Evolutionary conservation across 345 rosid species (phyloP).

Genomic region (Salix arbutifolia): DNA sequence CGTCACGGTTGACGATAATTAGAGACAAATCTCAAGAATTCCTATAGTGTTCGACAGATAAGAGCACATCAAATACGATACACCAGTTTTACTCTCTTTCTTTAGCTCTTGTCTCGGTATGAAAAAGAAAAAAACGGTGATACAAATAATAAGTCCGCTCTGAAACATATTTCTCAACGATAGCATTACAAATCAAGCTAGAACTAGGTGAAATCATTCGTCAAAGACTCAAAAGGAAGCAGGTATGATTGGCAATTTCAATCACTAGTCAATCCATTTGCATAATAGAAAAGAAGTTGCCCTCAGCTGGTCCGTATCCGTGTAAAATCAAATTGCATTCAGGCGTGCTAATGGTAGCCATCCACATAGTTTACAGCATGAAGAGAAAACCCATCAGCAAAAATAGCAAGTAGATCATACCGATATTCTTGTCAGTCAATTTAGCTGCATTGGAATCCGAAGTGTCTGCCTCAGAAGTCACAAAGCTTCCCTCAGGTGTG

Average conservation of each 20-base stretch:
- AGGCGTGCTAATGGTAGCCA: background rate
- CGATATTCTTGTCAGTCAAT: constrained; percentile 17
- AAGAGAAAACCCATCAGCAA: constrained; percentile 25
- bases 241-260: background rate
- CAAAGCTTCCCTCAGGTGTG: constrained; percentile 66
- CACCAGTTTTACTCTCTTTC: background rate
- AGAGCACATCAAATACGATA: background rate
- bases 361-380: constrained; percentile 25
- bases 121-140: background rate
- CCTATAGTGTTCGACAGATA: background rate
- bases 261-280: background rate
- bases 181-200: background rate
- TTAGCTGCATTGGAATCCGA: constrained; percentile 18
- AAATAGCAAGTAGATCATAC: constrained; percentile 28
- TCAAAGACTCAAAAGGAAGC: background rate
- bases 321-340: background rate
- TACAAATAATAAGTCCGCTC: background rate
- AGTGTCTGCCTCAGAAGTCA: constrained; percentile 7
- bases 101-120: background rate
- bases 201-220: background rate
- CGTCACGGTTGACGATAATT: too few species aligned
- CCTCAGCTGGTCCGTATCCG: background rate
- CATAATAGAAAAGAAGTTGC: background rate
- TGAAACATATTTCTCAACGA: background rate
- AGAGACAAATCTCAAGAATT: too few species aligned